Evolutionary conservation across 2,329 filamentous ascomycete genomes (phyloP), one percentile per base, ranked within the genome.

Genomic region (Phaeoacremonium minimum): DNA sequence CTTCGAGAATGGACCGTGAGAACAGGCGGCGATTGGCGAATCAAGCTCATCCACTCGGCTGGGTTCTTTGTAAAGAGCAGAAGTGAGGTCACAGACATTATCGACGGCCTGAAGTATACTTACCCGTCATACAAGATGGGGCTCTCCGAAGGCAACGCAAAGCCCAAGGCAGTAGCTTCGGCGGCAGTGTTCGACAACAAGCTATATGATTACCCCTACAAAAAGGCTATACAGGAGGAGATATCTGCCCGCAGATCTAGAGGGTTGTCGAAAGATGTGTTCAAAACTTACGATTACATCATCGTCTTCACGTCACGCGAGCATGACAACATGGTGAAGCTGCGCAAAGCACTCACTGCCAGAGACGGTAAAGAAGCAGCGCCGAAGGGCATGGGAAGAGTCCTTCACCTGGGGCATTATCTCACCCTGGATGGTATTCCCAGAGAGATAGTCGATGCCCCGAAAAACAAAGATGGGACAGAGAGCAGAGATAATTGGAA

Each of bases 171-270:
- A 3, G 31, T 37, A 4, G 40, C 48, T 1, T 26, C 51, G 22
- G 41, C 40, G 8, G 50, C 49, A 6, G 34, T 56, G 6, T 56
- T 54, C 31, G 48, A 53, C 38, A 54, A 50, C 38, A 43, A 47
- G 29, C 29, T 40, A 38, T 45, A 41, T 22, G 31, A 47, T 17
- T 44, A 45, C 32, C 43, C 48, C 1, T 50, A 44, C 33, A 53
- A 52, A 37, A 28, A 44, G 15, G 20, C 20, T 9, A 20, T 52
- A 15, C 37, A 35, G 15, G 28, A 39, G 4, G 28, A 36, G 15
- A 41, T 48, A 4, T 13, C 33, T 3, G 38, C 28, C 7, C 41
- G 41, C 7, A 35, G 18, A 5, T 47, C 47, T 3, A 28, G 40
- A 2, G 52, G 52, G 11, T 7, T 54, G 17, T 26, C 30, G 7